phyloP scores from a whole-genome alignment of 257 asterid genomes.

The Forsythia suspensa region DNA sequence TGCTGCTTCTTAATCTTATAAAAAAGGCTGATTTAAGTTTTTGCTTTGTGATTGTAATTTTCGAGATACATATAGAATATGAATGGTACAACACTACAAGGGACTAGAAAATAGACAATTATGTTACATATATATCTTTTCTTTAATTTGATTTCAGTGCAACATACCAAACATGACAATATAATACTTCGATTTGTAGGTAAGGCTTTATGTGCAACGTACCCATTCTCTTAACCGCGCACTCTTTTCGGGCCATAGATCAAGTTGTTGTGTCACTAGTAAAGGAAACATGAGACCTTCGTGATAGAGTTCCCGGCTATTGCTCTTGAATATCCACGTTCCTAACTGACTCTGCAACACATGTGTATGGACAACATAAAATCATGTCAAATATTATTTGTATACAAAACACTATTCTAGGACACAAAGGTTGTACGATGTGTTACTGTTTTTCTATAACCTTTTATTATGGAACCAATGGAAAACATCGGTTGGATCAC shows the following conservation, averaged over 20 bases:
- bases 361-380: not conserved
- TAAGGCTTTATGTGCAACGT: not conserved
- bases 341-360: slow-evolving; percentile 60
- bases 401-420: no score
- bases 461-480: no score
- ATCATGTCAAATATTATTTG: no score
- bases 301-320: slow-evolving; percentile 53
- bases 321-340: slow-evolving; percentile 74
- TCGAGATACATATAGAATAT: no score
- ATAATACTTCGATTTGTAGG: not conserved
- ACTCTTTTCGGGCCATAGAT: slow-evolving; percentile 68
- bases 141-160: no score
- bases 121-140: not conserved
- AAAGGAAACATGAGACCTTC: slow-evolving; percentile 77
- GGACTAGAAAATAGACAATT: no score
- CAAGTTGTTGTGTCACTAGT: slow-evolving; percentile 67
- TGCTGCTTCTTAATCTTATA: not conserved
- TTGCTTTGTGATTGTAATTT: no score
- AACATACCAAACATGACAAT: not conserved
- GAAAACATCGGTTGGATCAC: no score
- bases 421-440: no score
- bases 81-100: no score
- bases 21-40: not conserved
- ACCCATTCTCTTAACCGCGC: slow-evolving; percentile 65
- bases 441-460: no score